These are phyloP conservation scores for Crepidotus variabilis DNA, from an alignment of 768 basidiomycete genomes.

Conservation along the genomic window DNA sequence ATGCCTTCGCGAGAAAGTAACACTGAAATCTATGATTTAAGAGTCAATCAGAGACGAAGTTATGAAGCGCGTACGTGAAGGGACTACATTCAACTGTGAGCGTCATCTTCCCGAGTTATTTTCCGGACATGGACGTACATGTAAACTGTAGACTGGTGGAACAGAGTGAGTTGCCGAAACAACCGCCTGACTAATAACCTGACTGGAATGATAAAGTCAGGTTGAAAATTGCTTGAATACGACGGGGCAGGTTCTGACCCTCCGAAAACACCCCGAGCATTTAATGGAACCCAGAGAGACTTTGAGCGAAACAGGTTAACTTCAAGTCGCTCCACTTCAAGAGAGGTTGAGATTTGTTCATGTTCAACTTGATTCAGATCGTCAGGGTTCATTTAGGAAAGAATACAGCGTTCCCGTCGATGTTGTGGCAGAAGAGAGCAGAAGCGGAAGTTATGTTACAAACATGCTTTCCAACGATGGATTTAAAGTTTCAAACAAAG, in stretches of 20 bases:
- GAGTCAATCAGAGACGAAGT: not conserved
- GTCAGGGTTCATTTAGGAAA: constrained; percentile 14
- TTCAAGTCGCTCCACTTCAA: constrained; percentile 79
- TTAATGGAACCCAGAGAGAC: constrained; percentile 58
- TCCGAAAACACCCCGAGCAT: constrained; percentile 76
- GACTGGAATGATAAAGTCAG: constrained; percentile 27
- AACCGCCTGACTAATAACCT: constrained; percentile 85
- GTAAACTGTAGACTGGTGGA: constrained; percentile 56
- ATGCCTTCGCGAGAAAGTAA: constrained; percentile 78
- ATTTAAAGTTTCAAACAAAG: not conserved
- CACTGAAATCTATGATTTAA: constrained; percentile 42
- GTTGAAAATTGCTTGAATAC: not conserved
- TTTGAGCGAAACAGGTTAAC: constrained; percentile 76
- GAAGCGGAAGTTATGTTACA: constrained; percentile 1
- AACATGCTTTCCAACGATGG: not conserved
- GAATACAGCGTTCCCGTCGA: not conserved
- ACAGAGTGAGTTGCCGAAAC: constrained; percentile 79
- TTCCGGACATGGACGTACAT: constrained; percentile 40
- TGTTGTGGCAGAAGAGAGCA: not conserved
- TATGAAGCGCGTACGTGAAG: constrained; percentile 52
- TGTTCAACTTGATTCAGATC: constrained; percentile 53
- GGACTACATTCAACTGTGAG: constrained; percentile 38
- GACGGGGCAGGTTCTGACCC: constrained; percentile 44
- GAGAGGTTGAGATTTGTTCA: constrained; percentile 64
- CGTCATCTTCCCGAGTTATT: not conserved